Conservation (phyloP, 805 yeast species). For the Teunomyces pallodes region DNA sequence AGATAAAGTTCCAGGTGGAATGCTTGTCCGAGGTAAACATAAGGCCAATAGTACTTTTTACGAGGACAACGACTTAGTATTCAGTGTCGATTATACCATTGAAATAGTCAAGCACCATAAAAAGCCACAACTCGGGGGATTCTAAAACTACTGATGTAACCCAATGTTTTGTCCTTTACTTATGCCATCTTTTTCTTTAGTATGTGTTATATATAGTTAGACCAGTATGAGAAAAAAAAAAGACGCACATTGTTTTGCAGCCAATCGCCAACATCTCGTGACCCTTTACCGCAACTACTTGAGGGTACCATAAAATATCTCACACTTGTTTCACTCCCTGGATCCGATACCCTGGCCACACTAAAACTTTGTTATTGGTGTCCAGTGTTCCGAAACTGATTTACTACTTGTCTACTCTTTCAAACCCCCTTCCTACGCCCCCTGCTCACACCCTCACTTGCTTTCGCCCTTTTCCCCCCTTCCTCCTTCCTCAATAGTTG, state of each 20-base stretch:
- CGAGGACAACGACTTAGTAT: conserved; percentile 16
- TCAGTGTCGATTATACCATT: conserved; percentile 16
- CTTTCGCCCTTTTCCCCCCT: not conserved
- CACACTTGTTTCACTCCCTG: not conserved
- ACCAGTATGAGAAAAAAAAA: no score
- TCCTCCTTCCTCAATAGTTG: not conserved
- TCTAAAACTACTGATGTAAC: not conserved
- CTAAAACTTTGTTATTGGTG: not conserved
- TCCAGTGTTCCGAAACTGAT: not conserved
- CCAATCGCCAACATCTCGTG: conserved; percentile 3
- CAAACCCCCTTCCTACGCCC: not conserved
- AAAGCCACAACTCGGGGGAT: conserved; percentile 12
- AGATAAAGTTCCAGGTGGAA: conserved; percentile 31
- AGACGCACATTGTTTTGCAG: not conserved
- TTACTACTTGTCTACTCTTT: not conserved
- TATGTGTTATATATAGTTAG: not conserved
- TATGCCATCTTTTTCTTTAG: not conserved
- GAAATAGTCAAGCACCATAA: conserved; percentile 19
- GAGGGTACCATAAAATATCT: not conserved
- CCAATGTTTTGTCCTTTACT: not conserved
- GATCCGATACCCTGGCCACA: not conserved
- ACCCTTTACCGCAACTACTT: not conserved
- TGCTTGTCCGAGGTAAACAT: conserved; percentile 25
- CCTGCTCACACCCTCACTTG: not conserved
- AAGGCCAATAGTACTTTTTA: conserved; percentile 21